Evolutionary conservation across 2,329 filamentous ascomycete species (phyloP).

Genomic region (Venturiaceae sp.): DNA sequence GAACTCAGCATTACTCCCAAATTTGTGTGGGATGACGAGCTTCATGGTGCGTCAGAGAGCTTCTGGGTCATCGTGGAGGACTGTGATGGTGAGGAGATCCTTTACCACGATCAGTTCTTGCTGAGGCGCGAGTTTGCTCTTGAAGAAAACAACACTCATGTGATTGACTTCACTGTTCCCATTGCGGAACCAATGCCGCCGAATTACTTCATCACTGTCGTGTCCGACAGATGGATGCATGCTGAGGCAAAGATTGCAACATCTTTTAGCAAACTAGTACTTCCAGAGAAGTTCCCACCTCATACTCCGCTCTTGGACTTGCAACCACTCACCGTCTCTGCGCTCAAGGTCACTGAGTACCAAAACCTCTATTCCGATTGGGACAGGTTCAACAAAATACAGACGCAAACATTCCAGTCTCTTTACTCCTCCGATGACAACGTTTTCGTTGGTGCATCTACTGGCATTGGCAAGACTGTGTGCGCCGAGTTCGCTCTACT

Average conservation of each 20-base stretch:
- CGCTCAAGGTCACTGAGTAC: conserved; percentile 79
- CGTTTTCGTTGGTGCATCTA: conserved; percentile 85
- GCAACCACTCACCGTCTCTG: conserved; percentile 80
- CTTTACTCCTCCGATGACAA: conserved; percentile 87
- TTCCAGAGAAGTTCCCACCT: conserved; percentile 91
- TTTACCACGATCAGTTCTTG: conserved; percentile 91
- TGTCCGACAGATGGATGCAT: conserved; percentile 98
- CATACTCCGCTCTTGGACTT: conserved; percentile 88
- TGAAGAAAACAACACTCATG: conserved; percentile 68
- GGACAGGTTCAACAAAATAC: conserved; percentile 90
- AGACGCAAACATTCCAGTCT: conserved; percentile 94
- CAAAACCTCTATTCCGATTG: conserved; percentile 72
- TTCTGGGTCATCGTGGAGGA: conserved; percentile 99
- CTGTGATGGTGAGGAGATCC: conserved; percentile 89
- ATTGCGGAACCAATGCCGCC: conserved; percentile 97
- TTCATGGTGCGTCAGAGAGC: conserved; percentile 81
- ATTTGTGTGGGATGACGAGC: conserved; percentile 86
- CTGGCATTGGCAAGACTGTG: conserved; percentile 91
- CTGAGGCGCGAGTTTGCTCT: conserved; percentile 81
- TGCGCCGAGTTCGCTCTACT: conserved; percentile 92
- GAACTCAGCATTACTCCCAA: conserved; percentile 88
- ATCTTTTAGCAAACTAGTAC: conserved; percentile 80
- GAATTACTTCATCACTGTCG: conserved; percentile 92
- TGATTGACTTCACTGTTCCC: conserved; percentile 92
- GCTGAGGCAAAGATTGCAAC: conserved; percentile 89